Conservation (phyloP, 306 rosid genomes). For the Cucumis cinereus region DNA sequence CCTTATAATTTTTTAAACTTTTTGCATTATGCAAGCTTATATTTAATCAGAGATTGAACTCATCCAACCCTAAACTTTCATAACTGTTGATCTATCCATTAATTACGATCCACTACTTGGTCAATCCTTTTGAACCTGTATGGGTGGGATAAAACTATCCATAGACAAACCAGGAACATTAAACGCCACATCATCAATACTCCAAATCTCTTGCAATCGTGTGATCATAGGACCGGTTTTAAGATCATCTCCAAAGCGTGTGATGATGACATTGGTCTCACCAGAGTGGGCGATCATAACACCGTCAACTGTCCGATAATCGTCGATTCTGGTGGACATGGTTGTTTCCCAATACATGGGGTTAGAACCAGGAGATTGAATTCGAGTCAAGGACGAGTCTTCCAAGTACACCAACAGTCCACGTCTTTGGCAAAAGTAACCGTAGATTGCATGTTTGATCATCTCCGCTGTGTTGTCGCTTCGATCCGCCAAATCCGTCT, state of each 20-base stretch:
- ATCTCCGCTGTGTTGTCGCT: conserved; percentile 88
- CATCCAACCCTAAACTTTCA: not conserved
- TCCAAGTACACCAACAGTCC: conserved; percentile 62
- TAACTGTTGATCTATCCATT: not conserved
- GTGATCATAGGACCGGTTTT: conserved; percentile 57
- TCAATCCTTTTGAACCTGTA: conserved; percentile 36
- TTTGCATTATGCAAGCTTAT: no score
- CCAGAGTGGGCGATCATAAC: conserved; percentile 77
- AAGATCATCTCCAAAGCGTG: conserved; percentile 66
- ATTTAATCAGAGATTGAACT: no score
- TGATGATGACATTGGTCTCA: conserved; percentile 46
- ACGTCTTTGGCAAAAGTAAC: conserved; percentile 80
- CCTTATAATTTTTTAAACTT: no score
- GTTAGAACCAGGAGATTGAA: conserved; percentile 70
- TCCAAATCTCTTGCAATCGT: conserved; percentile 70
- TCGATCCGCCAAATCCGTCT: conserved; percentile 50
- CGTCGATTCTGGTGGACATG: conserved; percentile 67
- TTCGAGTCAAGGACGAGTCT: conserved; percentile 80
- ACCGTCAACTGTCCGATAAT: conserved; percentile 57
- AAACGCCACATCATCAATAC: conserved; percentile 79
- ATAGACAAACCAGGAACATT: conserved; percentile 70
- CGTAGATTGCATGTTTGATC: conserved; percentile 77
- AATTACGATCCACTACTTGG: conserved; percentile 29
- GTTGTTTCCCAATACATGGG: conserved; percentile 93
- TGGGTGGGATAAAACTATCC: conserved; percentile 87